Evolutionary conservation across 2,329 filamentous ascomycete species (phyloP).

Genomic region (Allantophomopsis lycopodina): DNA sequence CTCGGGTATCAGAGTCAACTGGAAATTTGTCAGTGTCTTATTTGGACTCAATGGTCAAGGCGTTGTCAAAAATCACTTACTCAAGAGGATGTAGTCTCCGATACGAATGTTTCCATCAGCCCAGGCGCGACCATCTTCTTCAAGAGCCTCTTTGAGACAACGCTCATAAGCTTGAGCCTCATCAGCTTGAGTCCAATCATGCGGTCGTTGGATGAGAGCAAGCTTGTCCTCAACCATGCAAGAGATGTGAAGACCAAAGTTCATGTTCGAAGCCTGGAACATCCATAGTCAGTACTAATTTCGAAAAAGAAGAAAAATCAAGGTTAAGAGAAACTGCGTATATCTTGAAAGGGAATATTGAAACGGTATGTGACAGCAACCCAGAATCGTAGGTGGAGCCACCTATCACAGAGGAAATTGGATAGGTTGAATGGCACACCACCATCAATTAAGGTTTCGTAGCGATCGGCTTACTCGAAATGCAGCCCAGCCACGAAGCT

Average conservation of each 20-base stretch:
- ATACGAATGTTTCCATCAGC: conserved; percentile 77
- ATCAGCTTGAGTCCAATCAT: conserved; percentile 53
- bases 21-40: conserved; percentile 2
- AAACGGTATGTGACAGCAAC: too few relatives aligned
- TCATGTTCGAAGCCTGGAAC: conserved; percentile 63
- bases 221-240: conserved; percentile 61
- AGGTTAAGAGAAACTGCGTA: too few relatives aligned
- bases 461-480: too few relatives aligned
- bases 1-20: conserved; percentile 66
- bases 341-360: too few relatives aligned
- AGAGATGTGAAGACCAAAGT: conserved; percentile 54
- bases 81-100: conserved; percentile 69
- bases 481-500: too few relatives aligned
- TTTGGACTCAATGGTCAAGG: conserved; percentile 2
- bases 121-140: conserved; percentile 58
- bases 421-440: too few relatives aligned
- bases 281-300: conserved; percentile 8
- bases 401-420: too few relatives aligned
- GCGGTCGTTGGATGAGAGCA: conserved; percentile 35
- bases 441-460: too few relatives aligned
- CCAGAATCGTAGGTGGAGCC: too few relatives aligned
- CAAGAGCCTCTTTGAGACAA: conserved; percentile 50
- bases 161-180: conserved; percentile 53
- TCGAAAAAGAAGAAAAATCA: background rate
- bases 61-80: conserved; percentile 12